Evolutionary conservation across 164 flowering plant genomes (phyloP), one percentile per base, ranked within the genome.

Genomic region (Stephania cephalantha): DNA sequence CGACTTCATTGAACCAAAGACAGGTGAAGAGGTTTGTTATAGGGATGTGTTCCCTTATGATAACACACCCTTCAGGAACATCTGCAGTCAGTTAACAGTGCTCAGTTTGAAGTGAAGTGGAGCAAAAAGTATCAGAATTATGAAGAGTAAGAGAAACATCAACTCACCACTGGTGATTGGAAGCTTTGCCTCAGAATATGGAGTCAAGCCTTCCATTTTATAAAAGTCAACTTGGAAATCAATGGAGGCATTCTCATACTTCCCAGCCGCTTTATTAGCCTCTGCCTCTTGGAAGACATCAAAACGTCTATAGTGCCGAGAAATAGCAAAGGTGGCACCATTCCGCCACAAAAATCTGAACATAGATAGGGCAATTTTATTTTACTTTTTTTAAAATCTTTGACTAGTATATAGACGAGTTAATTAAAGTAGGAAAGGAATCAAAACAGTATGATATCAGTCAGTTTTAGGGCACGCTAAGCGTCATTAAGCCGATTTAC

Each of bases 51-150:
- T 93, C 99, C 74, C 83, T 87, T 67, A 95, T 84, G 71, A 95
- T 87, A 29, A 89, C 95, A 70, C 99, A 95, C 44, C 99, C 99
- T 86, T 95, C 99, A 35, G 99, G 99, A 82, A 95, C 98, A 90
- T 95, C 99, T 93, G 90, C 76, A 61, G 63, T 29, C 76, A 80
- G 6, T 22, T 66, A 58, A 31, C 48, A 55, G 31, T 68, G 46
- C 70, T 76, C 55, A 53, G 63, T 72, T n/a, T n/a, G 52, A 72
- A 58, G 75, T 31, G 45, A 10, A 74, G 4, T 35, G 63, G 70
- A 70, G 61, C 13, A 8, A 29, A 4, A 12, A 80, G 42, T 20
- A 48, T 12, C 5, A 45, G 73, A 71, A 58, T 15, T 69, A 71
- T 53, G 46, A 70, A 65, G 52, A 50, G 25, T 46, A 35, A 13